phyloP scores from a whole-genome alignment of 169 alveolate species.

The Babesia caballi region DNA sequence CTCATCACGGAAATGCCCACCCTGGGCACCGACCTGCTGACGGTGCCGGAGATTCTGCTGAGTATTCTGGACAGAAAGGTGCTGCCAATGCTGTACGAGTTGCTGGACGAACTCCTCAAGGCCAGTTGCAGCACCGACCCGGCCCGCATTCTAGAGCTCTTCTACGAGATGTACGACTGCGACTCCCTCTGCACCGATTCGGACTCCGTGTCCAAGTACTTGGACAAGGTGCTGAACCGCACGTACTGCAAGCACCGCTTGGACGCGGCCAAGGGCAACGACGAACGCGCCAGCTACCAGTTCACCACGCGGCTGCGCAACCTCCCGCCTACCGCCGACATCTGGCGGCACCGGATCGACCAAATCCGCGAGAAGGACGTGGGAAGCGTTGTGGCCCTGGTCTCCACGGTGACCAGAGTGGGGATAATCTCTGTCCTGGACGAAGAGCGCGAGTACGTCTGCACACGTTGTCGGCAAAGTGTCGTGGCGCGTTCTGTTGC shows the following conservation, averaged over 20 bases:
- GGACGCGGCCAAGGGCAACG: neutral
- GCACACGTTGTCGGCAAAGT: slow-evolving; percentile 64
- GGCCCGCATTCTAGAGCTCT: neutral
- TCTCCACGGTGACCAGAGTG: slow-evolving; percentile 12
- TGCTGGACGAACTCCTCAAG: slow-evolving; percentile 3
- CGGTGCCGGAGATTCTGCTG: slow-evolving; percentile 33
- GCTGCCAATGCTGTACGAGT: slow-evolving; percentile 20
- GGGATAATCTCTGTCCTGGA: slow-evolving; percentile 68
- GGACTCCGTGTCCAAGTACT: neutral
- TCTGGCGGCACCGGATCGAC: slow-evolving; percentile 15
- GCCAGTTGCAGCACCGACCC: neutral
- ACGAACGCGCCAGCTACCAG: neutral
- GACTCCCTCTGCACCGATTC: neutral
- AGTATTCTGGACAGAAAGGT: slow-evolving; percentile 9
- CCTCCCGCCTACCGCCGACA: slow-evolving; percentile 22
- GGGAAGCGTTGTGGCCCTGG: slow-evolving; percentile 22
- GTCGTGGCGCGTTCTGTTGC: slow-evolving; percentile 64
- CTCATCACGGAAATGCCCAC: slow-evolving; percentile 1
- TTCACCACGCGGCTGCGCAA: slow-evolving; percentile 33
- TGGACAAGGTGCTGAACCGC: neutral
- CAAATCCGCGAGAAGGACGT: slow-evolving; percentile 34
- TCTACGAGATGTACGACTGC: neutral
- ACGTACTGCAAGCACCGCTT: neutral
- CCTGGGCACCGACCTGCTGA: slow-evolving; percentile 30
- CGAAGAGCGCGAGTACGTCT: slow-evolving; percentile 67